A percentile compares a stretch with the other conserved stretches of the same genome.
Evolutionary conservation across 441 rosid species (phyloP).

Genomic region (Raphanus hybrid): DNA sequence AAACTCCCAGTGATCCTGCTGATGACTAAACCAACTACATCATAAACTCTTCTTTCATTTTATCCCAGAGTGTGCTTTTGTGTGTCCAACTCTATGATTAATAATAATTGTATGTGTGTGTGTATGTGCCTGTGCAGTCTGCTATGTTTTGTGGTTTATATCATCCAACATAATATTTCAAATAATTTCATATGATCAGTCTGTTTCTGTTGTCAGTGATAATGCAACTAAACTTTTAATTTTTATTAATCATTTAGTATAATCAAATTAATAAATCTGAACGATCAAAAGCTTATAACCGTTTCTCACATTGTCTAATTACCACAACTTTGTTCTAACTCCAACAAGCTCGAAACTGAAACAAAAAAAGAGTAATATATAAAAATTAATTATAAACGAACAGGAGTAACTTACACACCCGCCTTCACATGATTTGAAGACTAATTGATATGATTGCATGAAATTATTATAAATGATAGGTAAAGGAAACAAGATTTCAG

Average conservation of each 20-base stretch:
- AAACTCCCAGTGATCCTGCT: conserved; percentile 83
- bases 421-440: not conserved
- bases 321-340: not conserved
- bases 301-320: not conserved
- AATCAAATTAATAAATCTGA: too few species aligned
- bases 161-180: conserved; percentile 1
- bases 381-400: not conserved
- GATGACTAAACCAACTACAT: conserved; percentile 61
- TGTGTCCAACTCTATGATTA: conserved; percentile 14
- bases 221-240: not conserved
- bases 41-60: conserved; percentile 2
- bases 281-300: too few species aligned
- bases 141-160: not conserved
- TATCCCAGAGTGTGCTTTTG: conserved; percentile 10
- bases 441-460: conserved; percentile 6
- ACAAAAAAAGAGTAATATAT: not conserved
- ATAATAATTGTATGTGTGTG: conserved; percentile 2
- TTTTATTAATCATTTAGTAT: not conserved
- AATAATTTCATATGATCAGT: not conserved
- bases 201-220: not conserved
- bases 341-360: not conserved
- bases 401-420: conserved; percentile 7
- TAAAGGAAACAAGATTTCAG: conserved; percentile 17
- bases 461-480: not conserved
- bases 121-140: not conserved